Percentiles rank a stretch among this genome's conserved stretches.
These are phyloP conservation scores for Leucocoprinus birnbaumii DNA, from an alignment of 768 basidiomycete genomes.

Conservation along the genomic window DNA sequence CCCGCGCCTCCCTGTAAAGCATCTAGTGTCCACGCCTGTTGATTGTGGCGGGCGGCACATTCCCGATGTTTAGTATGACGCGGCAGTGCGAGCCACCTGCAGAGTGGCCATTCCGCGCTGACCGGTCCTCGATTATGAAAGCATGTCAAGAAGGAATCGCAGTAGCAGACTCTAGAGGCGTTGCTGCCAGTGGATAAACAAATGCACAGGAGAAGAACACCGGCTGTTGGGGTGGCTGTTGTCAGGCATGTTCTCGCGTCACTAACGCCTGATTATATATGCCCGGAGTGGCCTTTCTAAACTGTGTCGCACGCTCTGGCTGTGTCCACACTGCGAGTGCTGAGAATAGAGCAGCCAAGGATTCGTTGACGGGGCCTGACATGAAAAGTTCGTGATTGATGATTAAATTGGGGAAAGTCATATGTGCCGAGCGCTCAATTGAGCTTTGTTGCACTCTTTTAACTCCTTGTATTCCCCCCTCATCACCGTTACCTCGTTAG, in stretches of 20 bases:
- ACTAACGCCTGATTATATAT: not conserved
- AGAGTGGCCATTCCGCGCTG: no score
- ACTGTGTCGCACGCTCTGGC: not conserved
- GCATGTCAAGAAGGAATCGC: no score
- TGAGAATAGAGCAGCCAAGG: conserved; percentile 1
- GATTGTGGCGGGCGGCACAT: no score
- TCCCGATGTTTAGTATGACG: no score
- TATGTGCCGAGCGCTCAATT: not conserved
- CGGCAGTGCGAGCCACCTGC: no score
- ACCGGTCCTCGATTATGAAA: no score
- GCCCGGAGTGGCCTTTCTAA: not conserved
- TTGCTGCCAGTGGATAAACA: no score
- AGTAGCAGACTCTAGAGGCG: no score
- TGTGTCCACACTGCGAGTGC: not conserved
- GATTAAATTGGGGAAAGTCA: conserved; percentile 4
- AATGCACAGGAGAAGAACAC: no score
- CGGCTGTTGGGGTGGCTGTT: no score
- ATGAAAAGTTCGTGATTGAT: conserved; percentile 8
- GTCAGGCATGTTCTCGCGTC: not conserved
- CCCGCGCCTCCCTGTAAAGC: no score
- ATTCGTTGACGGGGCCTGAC: not conserved
- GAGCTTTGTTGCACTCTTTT: not conserved
- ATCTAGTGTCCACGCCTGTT: no score
- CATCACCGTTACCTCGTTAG: not conserved
- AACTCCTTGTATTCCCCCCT: not conserved